Base-by-base conservation (phyloP, 257 asterid species). In the Capsicum baccatum region DNA sequence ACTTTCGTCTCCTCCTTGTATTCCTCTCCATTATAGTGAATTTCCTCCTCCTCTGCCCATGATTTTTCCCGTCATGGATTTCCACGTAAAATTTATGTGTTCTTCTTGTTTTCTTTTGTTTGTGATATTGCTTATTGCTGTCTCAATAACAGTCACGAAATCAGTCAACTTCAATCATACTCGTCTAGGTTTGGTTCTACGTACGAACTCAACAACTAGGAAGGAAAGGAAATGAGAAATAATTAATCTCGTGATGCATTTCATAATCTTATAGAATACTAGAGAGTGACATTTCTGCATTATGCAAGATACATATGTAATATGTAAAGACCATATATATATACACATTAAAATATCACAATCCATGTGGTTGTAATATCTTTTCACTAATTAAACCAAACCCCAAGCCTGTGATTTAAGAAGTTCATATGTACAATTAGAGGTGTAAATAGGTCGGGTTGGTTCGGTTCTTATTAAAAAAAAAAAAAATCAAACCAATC, bases 201-300 rank as follows among this genome's bases (percentile, higher is more conserved):
- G 10, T 12, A 39, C 0, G 4, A 48, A 47, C 9, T 39, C n/a
- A 71, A 71, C 44, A 39, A 39, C 44, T 39, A 39, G 44, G 44
- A 39, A 39, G 44, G 44, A 39, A 39, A 39, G 1, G 3, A 62
- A 1, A 62, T 9, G 37, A 5, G 69, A 62, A 9, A 19, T 62
- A 21, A 62, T 44, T 44, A 44, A 44, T 47, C 13, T 48, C 37
- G 42, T 73, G 80, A 73, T 48, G 14, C 59, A 73, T 73, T 76
- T 67, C 81, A 7, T 59, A 68, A 83, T 73, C 82, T 71, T 71
- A 12, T 52, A 42, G n/a, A 76, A 52, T 44, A 26, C 8, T 44
- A 52, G 85, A 71, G 82, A 71, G 50, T 57, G 82, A 58, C 82
- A 71, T 52, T 52, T 16, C 12, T 83, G 33, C 82, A 11, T 2